A percentile compares a stretch with the other conserved stretches of the same genome.
These are phyloP conservation scores for Penicillium sp. DNA, from an alignment of 2,329 filamentous ascomycete species.

Conservation along the genomic window DNA sequence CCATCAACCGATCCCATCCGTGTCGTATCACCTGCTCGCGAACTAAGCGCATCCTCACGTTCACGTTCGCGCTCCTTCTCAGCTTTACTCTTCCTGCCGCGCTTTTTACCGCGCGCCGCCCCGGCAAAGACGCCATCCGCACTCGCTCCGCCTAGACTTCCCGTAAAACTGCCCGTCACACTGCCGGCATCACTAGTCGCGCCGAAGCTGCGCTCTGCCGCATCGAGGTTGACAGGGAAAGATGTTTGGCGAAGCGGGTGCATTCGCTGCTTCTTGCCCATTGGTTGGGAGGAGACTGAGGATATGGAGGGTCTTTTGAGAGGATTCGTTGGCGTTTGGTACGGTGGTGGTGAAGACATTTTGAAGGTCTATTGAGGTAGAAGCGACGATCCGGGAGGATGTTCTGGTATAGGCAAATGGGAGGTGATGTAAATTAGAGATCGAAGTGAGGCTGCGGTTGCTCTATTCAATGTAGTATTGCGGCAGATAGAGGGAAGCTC, in stretches of 20 bases:
- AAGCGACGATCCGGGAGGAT: not conserved
- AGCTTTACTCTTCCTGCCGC: conserved; percentile 43
- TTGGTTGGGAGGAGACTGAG: conserved; percentile 38
- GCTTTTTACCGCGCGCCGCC: conserved; percentile 37
- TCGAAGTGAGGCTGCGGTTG: not conserved
- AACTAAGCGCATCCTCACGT: conserved; percentile 34
- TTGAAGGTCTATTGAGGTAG: conserved; percentile 11
- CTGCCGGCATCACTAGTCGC: conserved; percentile 45
- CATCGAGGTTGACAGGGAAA: conserved; percentile 43
- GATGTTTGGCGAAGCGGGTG: conserved; percentile 55
- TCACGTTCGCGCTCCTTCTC: conserved; percentile 43
- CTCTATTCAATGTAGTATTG: not conserved
- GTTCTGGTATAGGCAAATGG: too few relatives aligned
- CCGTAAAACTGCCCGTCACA: conserved; percentile 48
- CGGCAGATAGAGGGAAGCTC: not conserved
- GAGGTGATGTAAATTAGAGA: too few relatives aligned
- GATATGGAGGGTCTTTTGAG: conserved; percentile 49
- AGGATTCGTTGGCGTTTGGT: conserved; percentile 35
- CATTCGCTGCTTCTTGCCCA: conserved; percentile 41
- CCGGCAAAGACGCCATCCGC: conserved; percentile 38
- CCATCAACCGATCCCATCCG: conserved; percentile 39
- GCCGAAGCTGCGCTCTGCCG: conserved; percentile 34
- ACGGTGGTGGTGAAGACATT: conserved; percentile 46
- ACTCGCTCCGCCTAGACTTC: conserved; percentile 44
- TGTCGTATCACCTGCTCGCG: conserved; percentile 28